Evolutionary conservation across 768 basidiomycete genomes (phyloP).

Genomic region (Cystofilobasidium bisporidii): DNA sequence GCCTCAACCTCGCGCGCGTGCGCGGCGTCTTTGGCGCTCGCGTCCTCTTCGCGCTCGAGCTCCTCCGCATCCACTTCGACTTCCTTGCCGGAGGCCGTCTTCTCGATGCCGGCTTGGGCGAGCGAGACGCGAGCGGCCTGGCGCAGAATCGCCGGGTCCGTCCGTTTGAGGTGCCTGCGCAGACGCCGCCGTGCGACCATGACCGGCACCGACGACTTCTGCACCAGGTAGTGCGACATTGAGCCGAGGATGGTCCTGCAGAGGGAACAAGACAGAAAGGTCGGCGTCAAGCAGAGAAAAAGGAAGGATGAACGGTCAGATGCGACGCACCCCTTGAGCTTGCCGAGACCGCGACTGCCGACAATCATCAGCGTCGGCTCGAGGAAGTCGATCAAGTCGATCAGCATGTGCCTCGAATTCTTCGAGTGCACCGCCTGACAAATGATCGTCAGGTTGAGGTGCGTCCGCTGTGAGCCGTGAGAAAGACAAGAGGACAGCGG

Average conservation of each 20-base stretch:
- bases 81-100: slow-evolving; percentile 66
- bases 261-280: neutral
- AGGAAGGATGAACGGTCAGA: too few species aligned
- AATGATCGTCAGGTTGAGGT: slow-evolving; percentile 69
- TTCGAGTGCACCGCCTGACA: slow-evolving; percentile 99
- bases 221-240: slow-evolving; percentile 68
- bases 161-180: slow-evolving; percentile 66
- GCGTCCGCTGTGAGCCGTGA: slow-evolving; percentile 54
- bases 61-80: slow-evolving; percentile 44
- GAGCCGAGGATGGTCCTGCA: slow-evolving; percentile 80
- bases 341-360: slow-evolving; percentile 79
- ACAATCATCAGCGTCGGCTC: slow-evolving; percentile 90
- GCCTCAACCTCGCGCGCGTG: slow-evolving; percentile 14
- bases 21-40: neutral
- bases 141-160: slow-evolving; percentile 47
- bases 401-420: slow-evolving; percentile 77
- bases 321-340: slow-evolving; percentile 74
- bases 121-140: slow-evolving; percentile 75
- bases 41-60: slow-evolving; percentile 46
- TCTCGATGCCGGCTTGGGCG: slow-evolving; percentile 73
- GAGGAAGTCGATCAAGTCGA: slow-evolving; percentile 73
- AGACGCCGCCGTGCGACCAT: slow-evolving; percentile 36
- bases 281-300: neutral
- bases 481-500: too few species aligned
- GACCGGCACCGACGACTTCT: slow-evolving; percentile 90